These are phyloP conservation scores for Epichloe hybrida DNA, from an alignment of 2,329 filamentous ascomycete species.

Conservation along the genomic window DNA sequence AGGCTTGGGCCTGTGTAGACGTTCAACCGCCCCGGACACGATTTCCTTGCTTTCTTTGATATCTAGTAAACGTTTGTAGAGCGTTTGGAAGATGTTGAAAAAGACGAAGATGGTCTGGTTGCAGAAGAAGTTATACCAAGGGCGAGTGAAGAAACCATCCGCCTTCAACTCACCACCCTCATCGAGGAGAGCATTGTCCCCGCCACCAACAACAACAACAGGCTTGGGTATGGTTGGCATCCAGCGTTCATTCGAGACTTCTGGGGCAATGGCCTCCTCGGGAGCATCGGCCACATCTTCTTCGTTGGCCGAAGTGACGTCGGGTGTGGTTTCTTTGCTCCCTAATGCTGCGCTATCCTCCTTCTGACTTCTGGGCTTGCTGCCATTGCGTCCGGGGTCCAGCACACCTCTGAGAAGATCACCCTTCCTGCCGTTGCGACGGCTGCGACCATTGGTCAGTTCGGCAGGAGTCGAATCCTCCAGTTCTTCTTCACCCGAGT, in stretches of 20 bases:
- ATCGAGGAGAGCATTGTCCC: conserved; percentile 41
- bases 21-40: conserved; percentile 59
- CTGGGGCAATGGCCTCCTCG: conserved; percentile 44
- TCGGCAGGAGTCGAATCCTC: conserved; percentile 61
- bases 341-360: conserved; percentile 65
- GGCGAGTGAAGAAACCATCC: conserved; percentile 69
- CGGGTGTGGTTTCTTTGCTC: conserved; percentile 83
- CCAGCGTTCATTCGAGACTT: conserved; percentile 52
- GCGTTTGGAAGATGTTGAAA: conserved; percentile 81
- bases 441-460: conserved; percentile 51
- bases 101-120: conserved; percentile 91
- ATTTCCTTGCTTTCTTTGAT: conserved; percentile 68
- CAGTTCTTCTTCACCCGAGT: conserved; percentile 63
- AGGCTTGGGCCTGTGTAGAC: conserved; percentile 62
- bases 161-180: conserved; percentile 52
- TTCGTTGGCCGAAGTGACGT: conserved; percentile 62
- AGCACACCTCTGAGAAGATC: conserved; percentile 77
- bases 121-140: conserved; percentile 78
- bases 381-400: conserved; percentile 61
- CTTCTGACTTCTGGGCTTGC: conserved; percentile 57
- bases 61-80: conserved; percentile 71
- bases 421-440: conserved; percentile 63
- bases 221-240: conserved; percentile 47
- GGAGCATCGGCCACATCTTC: conserved; percentile 56
- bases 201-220: conserved; percentile 34